Base-by-base conservation (phyloP, 257 asterid species). In the Penstemon eatonii region DNA sequence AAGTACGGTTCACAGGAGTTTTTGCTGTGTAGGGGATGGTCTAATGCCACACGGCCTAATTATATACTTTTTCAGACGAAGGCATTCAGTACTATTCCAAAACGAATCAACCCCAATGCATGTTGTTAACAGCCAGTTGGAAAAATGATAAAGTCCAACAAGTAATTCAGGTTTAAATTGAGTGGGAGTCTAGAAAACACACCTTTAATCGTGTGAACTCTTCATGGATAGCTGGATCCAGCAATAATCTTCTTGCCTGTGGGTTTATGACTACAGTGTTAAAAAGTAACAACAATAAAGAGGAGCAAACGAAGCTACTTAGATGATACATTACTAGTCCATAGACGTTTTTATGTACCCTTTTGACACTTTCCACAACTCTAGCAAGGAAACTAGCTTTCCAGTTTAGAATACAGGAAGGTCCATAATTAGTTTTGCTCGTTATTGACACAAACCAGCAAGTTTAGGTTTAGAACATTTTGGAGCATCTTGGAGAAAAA, bases 211-310 rank as follows among this genome's bases (percentile, higher is more conserved):
- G 81, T 67, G 83, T 89, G 78, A 94, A 94, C 77, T 94, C 99
- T 76, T 94, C 99, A 75, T 94, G 96, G 73, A 94, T 87, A 55
- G 99, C 97, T 42, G 99, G 99, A 70, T 91, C 99, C n/a, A 94
- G 86, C 74, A 94, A 67, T 66, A 94, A 73, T 69, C 83, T 86
- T 85, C 91, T 85, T 25, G 97, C 99, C 96, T 90, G 91, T 65
- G 36, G 12, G 50, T 79, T 55, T 8, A 76, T 51, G 33, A 45
- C 65, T 36, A 56, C 57, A 45, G 25, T 4, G n/a, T 37, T 59
- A 42, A n/a, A 70, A 66, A 60, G 13, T 11, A 52, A 18, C 42
- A 44, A 25, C n/a, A 58, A 15, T 39, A 51, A 64, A 60, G 18
- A n/a, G 15, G 66, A 49, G 10, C 36, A 15, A 56, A 44, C 59